Percentiles rank a stretch among this genome's conserved stretches.
These are phyloP conservation scores for Grifola frondosa DNA, from an alignment of 1,284 basidiomycete species.

Conservation along the genomic window DNA sequence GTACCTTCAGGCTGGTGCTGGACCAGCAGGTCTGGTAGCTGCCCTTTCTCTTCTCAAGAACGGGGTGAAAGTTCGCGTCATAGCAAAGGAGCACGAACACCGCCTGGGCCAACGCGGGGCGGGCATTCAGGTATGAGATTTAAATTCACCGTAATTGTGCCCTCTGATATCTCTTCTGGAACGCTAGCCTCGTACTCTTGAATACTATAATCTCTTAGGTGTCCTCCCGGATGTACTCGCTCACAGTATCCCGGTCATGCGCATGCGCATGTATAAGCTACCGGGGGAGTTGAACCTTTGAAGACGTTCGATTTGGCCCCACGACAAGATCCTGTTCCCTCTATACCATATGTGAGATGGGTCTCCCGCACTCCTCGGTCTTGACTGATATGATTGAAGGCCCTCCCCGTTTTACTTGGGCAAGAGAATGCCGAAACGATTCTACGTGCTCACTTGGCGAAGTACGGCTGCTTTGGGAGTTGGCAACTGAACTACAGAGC, in stretches of 20 bases:
- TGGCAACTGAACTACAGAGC: conserved; percentile 25
- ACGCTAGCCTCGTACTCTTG: conserved; percentile 15
- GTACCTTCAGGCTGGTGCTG: conserved; percentile 25
- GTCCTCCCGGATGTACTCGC: conserved; percentile 11
- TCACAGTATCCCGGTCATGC: neutral
- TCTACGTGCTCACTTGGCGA: conserved; percentile 27
- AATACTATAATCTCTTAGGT: conserved; percentile 17
- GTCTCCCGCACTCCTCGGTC: no score
- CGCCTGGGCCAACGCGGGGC: conserved; percentile 24
- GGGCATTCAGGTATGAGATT: conserved; percentile 26
- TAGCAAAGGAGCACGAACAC: conserved; percentile 28
- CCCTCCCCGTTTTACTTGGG: conserved; percentile 15
- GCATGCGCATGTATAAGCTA: conserved; percentile 11
- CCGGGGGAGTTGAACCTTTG: conserved; percentile 9
- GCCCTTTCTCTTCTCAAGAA: conserved; percentile 21
- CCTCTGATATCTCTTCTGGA: neutral
- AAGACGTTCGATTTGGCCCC: conserved; percentile 7
- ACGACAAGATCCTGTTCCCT: conserved; percentile 11
- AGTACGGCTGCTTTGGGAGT: conserved; percentile 26
- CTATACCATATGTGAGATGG: conserved; percentile 21
- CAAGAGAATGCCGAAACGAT: conserved; percentile 29
- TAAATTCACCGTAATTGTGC: neutral
- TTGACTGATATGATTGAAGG: neutral
- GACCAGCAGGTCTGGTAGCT: conserved; percentile 21
- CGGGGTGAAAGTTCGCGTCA: conserved; percentile 32